phyloP scores from a whole-genome alignment of 176 grass and related monocot genomes.

The Triticum timopheevii region DNA sequence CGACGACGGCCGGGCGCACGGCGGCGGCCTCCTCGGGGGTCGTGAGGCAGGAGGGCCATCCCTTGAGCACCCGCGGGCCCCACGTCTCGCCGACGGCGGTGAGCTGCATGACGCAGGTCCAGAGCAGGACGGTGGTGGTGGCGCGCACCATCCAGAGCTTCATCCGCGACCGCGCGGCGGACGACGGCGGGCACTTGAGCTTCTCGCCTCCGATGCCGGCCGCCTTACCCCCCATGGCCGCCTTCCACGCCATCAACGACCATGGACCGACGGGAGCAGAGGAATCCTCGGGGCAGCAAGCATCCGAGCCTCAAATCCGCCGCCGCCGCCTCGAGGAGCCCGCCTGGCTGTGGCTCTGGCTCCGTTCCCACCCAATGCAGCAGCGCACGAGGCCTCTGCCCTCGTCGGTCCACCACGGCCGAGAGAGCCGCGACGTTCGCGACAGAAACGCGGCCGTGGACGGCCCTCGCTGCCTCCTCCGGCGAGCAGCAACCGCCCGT shows the following conservation, averaged over 20 bases:
- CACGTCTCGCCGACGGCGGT: conserved; percentile 64
- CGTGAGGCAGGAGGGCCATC: conserved; percentile 69
- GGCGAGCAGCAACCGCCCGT: background rate
- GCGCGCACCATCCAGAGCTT: conserved; percentile 75
- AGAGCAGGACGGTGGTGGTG: conserved; percentile 60
- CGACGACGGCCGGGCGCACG: conserved; percentile 28
- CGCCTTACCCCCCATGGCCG: conserved; percentile 31
- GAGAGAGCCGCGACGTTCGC: background rate
- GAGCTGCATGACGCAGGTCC: conserved; percentile 82
- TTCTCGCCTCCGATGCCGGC: conserved; percentile 36
- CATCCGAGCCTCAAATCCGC: conserved; percentile 14
- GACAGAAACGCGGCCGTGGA: background rate
- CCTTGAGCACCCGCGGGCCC: conserved; percentile 78
- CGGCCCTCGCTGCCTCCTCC: background rate
- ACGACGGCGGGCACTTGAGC: conserved; percentile 34
- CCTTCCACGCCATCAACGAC: conserved; percentile 49
- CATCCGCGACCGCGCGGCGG: conserved; percentile 50
- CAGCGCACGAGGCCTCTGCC: background rate
- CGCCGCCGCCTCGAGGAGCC: background rate
- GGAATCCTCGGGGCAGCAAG: background rate
- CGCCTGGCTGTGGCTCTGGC: no score
- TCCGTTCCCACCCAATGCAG: conserved; percentile 33
- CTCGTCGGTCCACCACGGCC: background rate
- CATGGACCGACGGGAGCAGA: conserved; percentile 26
- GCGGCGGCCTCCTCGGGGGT: conserved; percentile 26